Evolutionary conservation across 371 early-diverging fungal species (phyloP).

Genomic region (Rhizopus microsporus): DNA sequence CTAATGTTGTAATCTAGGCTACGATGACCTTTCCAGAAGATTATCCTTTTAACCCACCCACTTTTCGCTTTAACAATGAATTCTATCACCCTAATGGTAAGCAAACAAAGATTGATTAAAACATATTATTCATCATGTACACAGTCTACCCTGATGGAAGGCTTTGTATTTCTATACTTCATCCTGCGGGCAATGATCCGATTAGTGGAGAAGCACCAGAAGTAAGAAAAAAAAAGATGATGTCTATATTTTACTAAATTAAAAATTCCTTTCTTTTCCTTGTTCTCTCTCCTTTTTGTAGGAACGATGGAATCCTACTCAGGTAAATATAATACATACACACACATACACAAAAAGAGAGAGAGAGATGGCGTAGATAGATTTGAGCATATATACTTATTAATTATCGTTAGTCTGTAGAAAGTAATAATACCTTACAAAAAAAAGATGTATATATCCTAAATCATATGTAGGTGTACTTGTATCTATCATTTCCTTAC

Average conservation of each 20-base stretch:
- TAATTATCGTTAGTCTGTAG: slow-evolving; percentile 36
- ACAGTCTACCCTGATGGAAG: slow-evolving; percentile 76
- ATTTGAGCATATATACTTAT: not conserved
- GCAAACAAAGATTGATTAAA: slow-evolving; percentile 1
- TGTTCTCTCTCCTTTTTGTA: slow-evolving; percentile 15
- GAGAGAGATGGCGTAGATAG: not conserved
- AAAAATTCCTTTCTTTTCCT: not conserved
- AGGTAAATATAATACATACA: slow-evolving; percentile 43
- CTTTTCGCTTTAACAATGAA: slow-evolving; percentile 74
- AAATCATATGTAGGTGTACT: slow-evolving; percentile 62
- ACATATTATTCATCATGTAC: not conserved
- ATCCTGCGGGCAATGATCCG: slow-evolving; percentile 75
- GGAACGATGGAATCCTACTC: slow-evolving; percentile 95
- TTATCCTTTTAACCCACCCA: slow-evolving; percentile 75
- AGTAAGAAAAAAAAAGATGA: slow-evolving; percentile 35
- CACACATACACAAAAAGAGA: not conserved
- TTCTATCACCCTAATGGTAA: slow-evolving; percentile 81
- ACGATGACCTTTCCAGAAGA: slow-evolving; percentile 60
- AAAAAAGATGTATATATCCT: slow-evolving; percentile 7
- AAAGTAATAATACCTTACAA: slow-evolving; percentile 33
- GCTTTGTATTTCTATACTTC: slow-evolving; percentile 87
- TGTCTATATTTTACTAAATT: not conserved
- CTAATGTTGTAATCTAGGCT: slow-evolving; percentile 28
- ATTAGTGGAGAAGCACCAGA: slow-evolving; percentile 84
- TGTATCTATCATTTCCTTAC: slow-evolving; percentile 85